A percentile compares a stretch with the other conserved stretches of the same genome.
Conservation (phyloP, 257 asterid genomes). For the Perilla frutescens region DNA sequence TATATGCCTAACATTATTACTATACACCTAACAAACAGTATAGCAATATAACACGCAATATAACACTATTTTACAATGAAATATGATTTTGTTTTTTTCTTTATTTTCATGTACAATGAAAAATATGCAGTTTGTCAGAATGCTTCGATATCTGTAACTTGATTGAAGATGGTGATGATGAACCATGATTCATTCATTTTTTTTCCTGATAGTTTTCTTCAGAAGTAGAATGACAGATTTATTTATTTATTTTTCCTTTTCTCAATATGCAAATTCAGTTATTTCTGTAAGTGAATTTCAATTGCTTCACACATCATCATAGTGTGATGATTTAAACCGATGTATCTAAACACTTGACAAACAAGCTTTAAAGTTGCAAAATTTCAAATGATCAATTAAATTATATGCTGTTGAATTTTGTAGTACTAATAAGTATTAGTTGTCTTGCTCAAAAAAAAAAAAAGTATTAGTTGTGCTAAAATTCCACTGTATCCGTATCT, state of each 20-base stretch:
- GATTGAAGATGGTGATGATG: constrained; percentile 90
- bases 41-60: too few relatives aligned
- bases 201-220: not conserved
- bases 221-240: not conserved
- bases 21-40: too few relatives aligned
- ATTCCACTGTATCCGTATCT: not conserved
- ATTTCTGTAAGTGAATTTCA: not conserved
- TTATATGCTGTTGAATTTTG: too few relatives aligned
- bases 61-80: not conserved
- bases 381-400: too few relatives aligned
- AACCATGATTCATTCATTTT: constrained; percentile 50
- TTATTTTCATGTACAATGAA: not conserved
- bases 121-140: constrained; percentile 71
- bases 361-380: too few relatives aligned
- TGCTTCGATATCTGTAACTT: constrained; percentile 92
- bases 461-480: too few relatives aligned
- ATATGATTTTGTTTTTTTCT: not conserved
- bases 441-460: too few relatives aligned
- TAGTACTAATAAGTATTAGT: too few relatives aligned
- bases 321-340: not conserved
- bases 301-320: not conserved
- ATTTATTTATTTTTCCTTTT: not conserved
- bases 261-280: constrained; percentile 14
- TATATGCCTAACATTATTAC: too few relatives aligned
- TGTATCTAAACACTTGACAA: not conserved